Conservation (phyloP, 192 early-diverging fungal genomes). For the Backusella macrospora region DNA sequence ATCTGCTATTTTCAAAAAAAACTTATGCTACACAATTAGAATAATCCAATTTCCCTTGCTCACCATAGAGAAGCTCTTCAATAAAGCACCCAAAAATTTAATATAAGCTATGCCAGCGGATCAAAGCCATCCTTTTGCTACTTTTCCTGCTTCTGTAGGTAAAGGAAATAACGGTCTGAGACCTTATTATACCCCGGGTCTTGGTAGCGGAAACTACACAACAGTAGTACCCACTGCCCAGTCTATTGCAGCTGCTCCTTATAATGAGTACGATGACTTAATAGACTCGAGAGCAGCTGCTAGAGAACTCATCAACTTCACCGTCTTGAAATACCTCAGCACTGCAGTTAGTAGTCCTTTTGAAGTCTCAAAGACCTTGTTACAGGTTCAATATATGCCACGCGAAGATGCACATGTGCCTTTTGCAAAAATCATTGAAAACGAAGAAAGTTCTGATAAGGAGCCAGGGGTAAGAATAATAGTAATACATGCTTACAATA, state of each 20-base stretch:
- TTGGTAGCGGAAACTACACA: slow-evolving; percentile 32
- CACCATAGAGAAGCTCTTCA: not conserved
- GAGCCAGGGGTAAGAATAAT: slow-evolving; percentile 43
- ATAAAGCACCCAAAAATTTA: not conserved
- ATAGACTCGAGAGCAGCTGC: slow-evolving; percentile 53
- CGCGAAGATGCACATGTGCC: slow-evolving; percentile 49
- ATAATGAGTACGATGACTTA: slow-evolving; percentile 37
- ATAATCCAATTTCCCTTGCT: slow-evolving; percentile 7
- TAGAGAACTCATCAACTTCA: slow-evolving; percentile 63
- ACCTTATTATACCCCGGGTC: slow-evolving; percentile 38
- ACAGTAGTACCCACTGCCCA: slow-evolving; percentile 10
- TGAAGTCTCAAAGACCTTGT: slow-evolving; percentile 66
- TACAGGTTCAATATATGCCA: slow-evolving; percentile 77
- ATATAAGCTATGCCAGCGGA: slow-evolving; percentile 26
- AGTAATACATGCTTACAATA: not conserved
- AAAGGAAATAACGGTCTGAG: slow-evolving; percentile 34
- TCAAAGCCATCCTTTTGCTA: slow-evolving; percentile 30
- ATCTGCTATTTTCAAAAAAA: not conserved
- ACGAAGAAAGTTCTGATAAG: slow-evolving; percentile 20
- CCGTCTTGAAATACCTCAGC: slow-evolving; percentile 63
- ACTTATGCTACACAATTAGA: slow-evolving; percentile 1
- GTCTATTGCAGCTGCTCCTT: not conserved
- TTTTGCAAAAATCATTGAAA: slow-evolving; percentile 18
- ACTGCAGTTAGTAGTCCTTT: slow-evolving; percentile 65
- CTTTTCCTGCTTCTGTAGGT: slow-evolving; percentile 31